These are phyloP conservation scores for Neurospora sp. DNA, from an alignment of 2,329 filamentous ascomycete genomes.

Conservation along the genomic window DNA sequence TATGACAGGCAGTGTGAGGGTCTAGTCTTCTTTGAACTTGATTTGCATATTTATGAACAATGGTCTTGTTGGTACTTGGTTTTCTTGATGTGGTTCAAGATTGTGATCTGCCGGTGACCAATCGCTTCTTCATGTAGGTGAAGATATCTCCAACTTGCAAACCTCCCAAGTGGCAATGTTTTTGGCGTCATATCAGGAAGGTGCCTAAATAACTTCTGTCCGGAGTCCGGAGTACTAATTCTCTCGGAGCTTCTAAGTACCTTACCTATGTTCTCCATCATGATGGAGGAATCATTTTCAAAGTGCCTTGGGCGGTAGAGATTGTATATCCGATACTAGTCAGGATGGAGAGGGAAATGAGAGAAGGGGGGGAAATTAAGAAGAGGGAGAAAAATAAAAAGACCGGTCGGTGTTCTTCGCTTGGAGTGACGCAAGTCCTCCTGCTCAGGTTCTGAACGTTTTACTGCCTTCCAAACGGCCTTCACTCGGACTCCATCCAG, in stretches of 20 bases:
- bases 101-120: neutral
- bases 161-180: neutral
- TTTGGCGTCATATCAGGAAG: neutral
- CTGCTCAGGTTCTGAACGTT: neutral
- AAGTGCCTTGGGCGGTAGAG: neutral
- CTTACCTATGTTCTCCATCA: neutral
- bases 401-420: neutral
- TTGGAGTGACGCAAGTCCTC: neutral
- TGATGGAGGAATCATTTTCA: neutral
- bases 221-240: neutral
- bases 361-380: neutral
- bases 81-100: neutral
- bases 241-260: neutral
- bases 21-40: neutral
- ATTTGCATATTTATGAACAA: neutral
- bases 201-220: neutral
- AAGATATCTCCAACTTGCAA: neutral
- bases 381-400: neutral
- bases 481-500: neutral
- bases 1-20: neutral
- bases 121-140: neutral
- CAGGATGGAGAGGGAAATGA: neutral
- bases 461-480: neutral
- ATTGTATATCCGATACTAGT: neutral
- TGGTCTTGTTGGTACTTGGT: neutral